Evolutionary conservation across 164 flowering plant genomes (phyloP), one percentile per base, ranked within the genome.

Genomic region (Echeveria elegans): DNA sequence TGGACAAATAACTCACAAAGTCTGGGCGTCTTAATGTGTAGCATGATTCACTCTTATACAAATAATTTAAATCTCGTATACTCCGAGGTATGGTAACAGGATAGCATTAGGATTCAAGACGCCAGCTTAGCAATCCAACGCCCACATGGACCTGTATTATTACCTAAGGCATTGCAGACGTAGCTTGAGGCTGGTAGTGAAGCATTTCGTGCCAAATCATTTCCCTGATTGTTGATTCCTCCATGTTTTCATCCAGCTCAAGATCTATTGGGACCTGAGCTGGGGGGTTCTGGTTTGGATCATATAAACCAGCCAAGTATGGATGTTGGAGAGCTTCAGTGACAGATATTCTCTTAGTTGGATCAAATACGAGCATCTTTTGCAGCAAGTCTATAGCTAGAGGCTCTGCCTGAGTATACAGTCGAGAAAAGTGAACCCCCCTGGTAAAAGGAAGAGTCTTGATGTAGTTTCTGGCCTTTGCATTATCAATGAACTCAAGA

Each of bases 401-500:
- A 64, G 66, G 66, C 32, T 64, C 66, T 14, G 66, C 66, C 26
- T 24, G 50, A 0, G 66, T 48, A 19, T 38, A 64, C 18, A 38
- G 30, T 23, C 48, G 29, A 9, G 50, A 64, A 26, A 64, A 38
- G n/a, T 64, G 48, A 6, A 26, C 26, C 12, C 45, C 66, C 26
- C 45, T 63, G 26, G 66, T 34, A 26, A 18, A 63, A 0, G 65
- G 66, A 16, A 75, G 70, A 4, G 72, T 28, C 64, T 28, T 31
- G n/a, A 76, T 63, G 59, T 29, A 76, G 4, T 37, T 61, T 50
- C 34, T 64, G 32, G 78, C 76, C 40, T 70, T 72, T 38, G 66
- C 56, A 47, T 65, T 72, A 41, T 71, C 69, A 6, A 76, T 61
- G 24, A 76, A 76, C 38, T 66, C 69, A 23, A 76, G 69, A 68